These are phyloP conservation scores for Eutypa lata DNA, from an alignment of 2,329 filamentous ascomycete species.

Conservation along the genomic window DNA sequence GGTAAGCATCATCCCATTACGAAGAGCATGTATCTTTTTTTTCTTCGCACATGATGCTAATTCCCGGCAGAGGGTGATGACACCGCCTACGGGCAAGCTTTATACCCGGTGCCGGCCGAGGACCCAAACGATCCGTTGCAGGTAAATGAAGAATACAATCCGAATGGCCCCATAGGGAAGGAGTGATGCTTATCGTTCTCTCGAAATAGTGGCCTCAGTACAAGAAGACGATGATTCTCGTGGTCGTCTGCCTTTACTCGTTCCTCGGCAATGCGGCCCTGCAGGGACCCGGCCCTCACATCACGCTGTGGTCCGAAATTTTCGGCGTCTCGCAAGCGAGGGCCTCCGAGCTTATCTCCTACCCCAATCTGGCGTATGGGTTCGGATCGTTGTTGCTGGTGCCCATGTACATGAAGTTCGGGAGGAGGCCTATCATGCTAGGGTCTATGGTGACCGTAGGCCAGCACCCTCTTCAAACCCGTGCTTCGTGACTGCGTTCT, in stretches of 20 bases:
- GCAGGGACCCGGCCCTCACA: slow-evolving; percentile 56
- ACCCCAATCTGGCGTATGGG: slow-evolving; percentile 59
- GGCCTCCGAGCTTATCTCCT: slow-evolving; percentile 56
- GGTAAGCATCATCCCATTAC: slow-evolving; percentile 9
- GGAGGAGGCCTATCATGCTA: slow-evolving; percentile 42
- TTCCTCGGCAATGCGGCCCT: slow-evolving; percentile 57
- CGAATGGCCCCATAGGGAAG: no score
- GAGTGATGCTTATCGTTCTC: not conserved
- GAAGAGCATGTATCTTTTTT: not conserved
- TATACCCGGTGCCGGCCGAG: slow-evolving; percentile 26
- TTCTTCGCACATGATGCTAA: not conserved
- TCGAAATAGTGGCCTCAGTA: slow-evolving; percentile 44
- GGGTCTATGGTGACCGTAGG: slow-evolving; percentile 34
- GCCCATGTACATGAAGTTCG: slow-evolving; percentile 51
- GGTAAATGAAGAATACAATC: slow-evolving; percentile 5
- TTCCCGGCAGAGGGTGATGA: slow-evolving; percentile 23
- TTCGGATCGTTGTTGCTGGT: slow-evolving; percentile 56
- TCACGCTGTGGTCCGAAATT: slow-evolving; percentile 49
- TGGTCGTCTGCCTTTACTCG: slow-evolving; percentile 52
- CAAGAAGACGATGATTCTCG: slow-evolving; percentile 56
- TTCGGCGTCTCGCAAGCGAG: slow-evolving; percentile 48
- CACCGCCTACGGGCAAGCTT: slow-evolving; percentile 23
- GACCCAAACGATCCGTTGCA: slow-evolving; percentile 28
- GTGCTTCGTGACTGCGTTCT: no score
- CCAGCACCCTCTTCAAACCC: no score